phyloP scores from a whole-genome alignment of 768 basidiomycete genomes.

The Nidula microcarpa region DNA sequence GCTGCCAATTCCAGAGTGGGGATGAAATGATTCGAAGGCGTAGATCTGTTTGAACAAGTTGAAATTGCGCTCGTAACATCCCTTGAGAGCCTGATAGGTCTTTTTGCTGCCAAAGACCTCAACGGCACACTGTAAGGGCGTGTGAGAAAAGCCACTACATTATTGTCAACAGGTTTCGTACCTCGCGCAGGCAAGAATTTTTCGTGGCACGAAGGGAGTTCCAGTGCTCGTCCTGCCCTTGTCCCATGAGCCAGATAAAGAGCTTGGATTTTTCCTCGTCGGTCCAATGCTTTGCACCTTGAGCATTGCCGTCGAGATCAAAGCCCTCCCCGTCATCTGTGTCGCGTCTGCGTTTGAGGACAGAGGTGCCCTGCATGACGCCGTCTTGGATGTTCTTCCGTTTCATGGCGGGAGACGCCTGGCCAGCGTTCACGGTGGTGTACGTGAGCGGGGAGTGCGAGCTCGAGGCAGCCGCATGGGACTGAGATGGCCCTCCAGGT shows the following conservation, averaged over 20 bases:
- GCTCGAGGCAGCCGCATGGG: constrained; percentile 27
- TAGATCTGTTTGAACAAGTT: constrained; percentile 84
- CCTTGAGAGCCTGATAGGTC: constrained; percentile 81
- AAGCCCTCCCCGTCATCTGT: constrained; percentile 35
- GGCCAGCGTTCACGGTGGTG: constrained; percentile 20
- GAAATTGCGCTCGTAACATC: constrained; percentile 83
- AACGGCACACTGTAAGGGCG: constrained; percentile 51
- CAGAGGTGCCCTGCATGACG: constrained; percentile 20
- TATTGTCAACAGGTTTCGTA: constrained; percentile 19
- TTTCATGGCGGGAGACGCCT: constrained; percentile 37
- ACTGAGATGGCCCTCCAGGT: constrained; percentile 20
- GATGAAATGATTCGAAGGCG: constrained; percentile 57
- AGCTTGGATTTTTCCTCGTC: constrained; percentile 79
- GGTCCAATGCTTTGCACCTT: constrained; percentile 82
- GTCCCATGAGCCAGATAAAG: constrained; percentile 77
- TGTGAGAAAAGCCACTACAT: constrained; percentile 3
- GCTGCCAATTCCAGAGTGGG: constrained; percentile 28
- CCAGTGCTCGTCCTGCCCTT: constrained; percentile 73
- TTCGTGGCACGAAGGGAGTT: constrained; percentile 74
- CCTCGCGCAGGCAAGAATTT: constrained; percentile 81
- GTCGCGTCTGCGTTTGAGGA: constrained; percentile 45
- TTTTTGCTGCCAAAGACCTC: constrained; percentile 76
- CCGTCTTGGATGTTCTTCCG: constrained; percentile 48
- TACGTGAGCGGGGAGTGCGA: constrained; percentile 35
- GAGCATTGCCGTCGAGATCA: constrained; percentile 44